Conservation (phyloP, 345 rosid species). For the Eutrema heterophyllum region DNA sequence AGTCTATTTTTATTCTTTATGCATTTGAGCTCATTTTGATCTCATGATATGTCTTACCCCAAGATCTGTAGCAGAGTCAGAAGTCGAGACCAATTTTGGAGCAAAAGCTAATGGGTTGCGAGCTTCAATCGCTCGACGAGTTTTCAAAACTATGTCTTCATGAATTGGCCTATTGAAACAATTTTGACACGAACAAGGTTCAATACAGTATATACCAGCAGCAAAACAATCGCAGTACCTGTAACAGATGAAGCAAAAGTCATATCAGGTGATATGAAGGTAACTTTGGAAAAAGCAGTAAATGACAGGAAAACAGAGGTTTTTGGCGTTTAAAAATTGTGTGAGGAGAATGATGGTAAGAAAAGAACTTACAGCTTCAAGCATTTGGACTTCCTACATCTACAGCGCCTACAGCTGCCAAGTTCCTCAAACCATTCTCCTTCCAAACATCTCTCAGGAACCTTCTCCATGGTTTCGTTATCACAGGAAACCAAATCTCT, state of each 20-base stretch:
- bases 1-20: not conserved
- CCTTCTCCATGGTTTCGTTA: conserved; percentile 31
- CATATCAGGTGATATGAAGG: not conserved
- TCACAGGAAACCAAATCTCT: conserved; percentile 34
- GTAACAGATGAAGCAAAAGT: conserved; percentile 9
- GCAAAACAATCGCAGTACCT: conserved; percentile 91
- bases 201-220: conserved; percentile 70
- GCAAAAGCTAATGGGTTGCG: conserved; percentile 82
- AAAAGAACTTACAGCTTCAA: conserved; percentile 81
- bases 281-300: not conserved
- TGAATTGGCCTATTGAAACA: conserved; percentile 63
- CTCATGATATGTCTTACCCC: conserved; percentile 36
- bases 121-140: conserved; percentile 53
- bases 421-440: conserved; percentile 34
- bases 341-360: not conserved
- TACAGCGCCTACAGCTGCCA: conserved; percentile 75
- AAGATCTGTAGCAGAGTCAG: conserved; percentile 27
- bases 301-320: not conserved
- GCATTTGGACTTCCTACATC: conserved; percentile 86
- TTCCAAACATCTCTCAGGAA: conserved; percentile 25
- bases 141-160: conserved; percentile 47
- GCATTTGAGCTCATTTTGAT: not conserved
- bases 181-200: conserved; percentile 61
- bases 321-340: conserved; percentile 2
- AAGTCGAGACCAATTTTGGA: conserved; percentile 60